Conservation (phyloP, 176 grass and related monocot species). For the Lolium rigidum region DNA sequence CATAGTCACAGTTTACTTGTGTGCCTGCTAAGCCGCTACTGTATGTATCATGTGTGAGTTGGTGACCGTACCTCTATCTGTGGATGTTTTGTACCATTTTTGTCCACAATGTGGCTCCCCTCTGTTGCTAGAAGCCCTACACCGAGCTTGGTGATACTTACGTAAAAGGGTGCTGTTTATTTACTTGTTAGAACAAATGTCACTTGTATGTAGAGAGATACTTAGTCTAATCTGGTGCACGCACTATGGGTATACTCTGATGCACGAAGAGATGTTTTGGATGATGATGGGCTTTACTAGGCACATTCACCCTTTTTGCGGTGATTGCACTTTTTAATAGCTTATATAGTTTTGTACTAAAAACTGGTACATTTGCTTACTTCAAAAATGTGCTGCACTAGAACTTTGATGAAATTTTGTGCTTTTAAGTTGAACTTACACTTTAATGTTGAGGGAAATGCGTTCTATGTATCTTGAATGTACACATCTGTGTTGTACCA, state of each 20-base stretch:
- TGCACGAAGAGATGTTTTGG: neutral
- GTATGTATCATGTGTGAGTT: neutral
- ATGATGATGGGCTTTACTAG: neutral
- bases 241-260: neutral
- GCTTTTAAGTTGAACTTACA: constrained; percentile 5
- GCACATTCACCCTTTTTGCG: neutral
- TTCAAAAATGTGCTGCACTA: neutral
- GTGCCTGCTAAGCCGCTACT: neutral
- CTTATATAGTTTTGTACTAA: neutral
- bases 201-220: neutral
- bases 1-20: neutral
- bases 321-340: neutral
- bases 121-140: neutral
- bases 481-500: neutral
- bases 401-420: neutral
- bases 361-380: neutral
- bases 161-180: neutral
- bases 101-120: neutral
- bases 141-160: neutral
- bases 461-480: neutral
- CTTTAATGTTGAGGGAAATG: neutral
- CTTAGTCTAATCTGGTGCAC: neutral
- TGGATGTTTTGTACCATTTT: neutral
- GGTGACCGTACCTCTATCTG: neutral
- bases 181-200: neutral